These are phyloP conservation scores for Heterococcus sp. DNA, from an alignment of 108 stramenopile species.

Conservation along the genomic window DNA sequence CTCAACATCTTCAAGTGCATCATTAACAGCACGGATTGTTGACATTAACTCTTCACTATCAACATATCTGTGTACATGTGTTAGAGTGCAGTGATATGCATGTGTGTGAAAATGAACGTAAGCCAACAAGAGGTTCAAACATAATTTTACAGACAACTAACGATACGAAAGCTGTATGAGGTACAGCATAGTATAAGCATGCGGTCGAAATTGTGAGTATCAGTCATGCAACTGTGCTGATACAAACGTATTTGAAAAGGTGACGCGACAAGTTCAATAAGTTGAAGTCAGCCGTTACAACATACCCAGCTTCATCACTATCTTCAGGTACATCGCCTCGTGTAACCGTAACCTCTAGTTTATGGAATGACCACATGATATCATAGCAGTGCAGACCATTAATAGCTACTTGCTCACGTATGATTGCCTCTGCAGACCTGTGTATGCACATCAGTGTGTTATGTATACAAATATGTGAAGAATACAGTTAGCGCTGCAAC, in stretches of 20 bases:
- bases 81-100: no score
- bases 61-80: not conserved
- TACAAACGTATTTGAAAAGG: no score
- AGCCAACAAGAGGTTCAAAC: no score
- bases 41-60: not conserved
- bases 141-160: no score
- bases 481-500: no score
- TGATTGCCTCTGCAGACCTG: constrained; percentile 16
- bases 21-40: constrained; percentile 17
- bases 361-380: constrained; percentile 44
- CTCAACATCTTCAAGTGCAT: constrained; percentile 29
- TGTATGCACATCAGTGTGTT: not conserved
- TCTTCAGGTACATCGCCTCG: constrained; percentile 25
- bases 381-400: constrained; percentile 42
- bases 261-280: no score
- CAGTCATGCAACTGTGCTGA: no score
- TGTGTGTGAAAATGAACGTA: no score
- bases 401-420: constrained; percentile 21
- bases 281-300: no score
- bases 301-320: constrained; percentile 18
- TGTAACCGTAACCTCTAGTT: constrained; percentile 38
- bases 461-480: not conserved
- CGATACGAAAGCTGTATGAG: no score
- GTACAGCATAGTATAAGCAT: no score
- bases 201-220: no score